Base-by-base conservation (phyloP, 495 filamentous ascomycete genomes). In the Penicillium ucsense region DNA sequence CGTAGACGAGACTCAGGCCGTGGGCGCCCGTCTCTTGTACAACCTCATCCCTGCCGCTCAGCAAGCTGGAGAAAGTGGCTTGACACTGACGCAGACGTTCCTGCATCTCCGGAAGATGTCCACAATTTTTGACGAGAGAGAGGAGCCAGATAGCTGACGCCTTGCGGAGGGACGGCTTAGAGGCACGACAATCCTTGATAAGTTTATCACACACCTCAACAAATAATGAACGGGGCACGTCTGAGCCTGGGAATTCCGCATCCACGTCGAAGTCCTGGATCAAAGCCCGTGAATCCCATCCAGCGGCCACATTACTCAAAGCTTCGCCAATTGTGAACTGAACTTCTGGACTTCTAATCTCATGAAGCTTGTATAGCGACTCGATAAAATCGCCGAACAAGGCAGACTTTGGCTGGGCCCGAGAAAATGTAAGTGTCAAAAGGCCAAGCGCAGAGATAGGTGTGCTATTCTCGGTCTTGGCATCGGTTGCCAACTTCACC, bases 11-110 rank as follows among this genome's bases (percentile, higher is more conserved):
- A 9, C 86, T 81, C 30, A 98, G 76, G 9, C 92, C 92, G 51
- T 92, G 77, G 9, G 89, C 91, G 3, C 94, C 92, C 3, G 90
- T 89, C 62, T 98, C 92, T 62, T 96, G 92, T 5, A 96, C 88
- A 38, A 96, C 76, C 59, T 95, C 87, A 50, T 98, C 92, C 12
- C 90, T 75, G 58, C 94, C 89, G 8, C 82, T 79, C 32, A 98
- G 76, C n/a, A 95, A 80, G 10, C 81, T 72, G 67, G 89, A 85
- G 64, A 98, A 98, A 4, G 86, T 88, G 43, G 71, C 78, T 64
- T 98, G 92, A 61, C 85, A 92, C 51, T 86, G 76, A 48, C 83
- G 74, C 46, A 98, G 66, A 8, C 81, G 77, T 4, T 70, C 65
- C 59, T 92, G 85, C 36, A 95, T 73, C 50, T 86, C 78, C 20